Evolutionary conservation across 2,329 filamentous ascomycete genomes (phyloP), one percentile per base, ranked within the genome.

Genomic region (Fusarium praegraminearum): DNA sequence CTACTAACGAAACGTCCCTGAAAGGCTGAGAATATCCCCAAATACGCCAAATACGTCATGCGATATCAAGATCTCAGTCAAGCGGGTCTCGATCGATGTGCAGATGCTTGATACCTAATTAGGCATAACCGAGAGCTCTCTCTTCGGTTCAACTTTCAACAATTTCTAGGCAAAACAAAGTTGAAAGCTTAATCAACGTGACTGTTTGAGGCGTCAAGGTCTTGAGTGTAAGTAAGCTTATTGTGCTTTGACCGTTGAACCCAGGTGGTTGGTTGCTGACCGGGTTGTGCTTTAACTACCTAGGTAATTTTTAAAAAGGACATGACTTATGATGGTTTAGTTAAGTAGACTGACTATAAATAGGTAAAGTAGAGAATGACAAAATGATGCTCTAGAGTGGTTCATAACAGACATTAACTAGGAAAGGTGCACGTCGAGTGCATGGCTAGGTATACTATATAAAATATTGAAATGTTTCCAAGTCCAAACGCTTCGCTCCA

Each of bases 321-420:
- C 38, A 24, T 22, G 26, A 56, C 26, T 40, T n/a, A 44, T 22
- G 13, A 44, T 22, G 15, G 18, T 28, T n/a, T 44, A 57, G 13
- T 20, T 26, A 12, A 4, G n/a, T 26, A 16, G 5, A 24, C 24
- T 44, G 41, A 44, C 41, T 41, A 33, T 41, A 12, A 22, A 22
- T 57, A 50, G 32, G 44, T 56, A 40, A 38, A 28, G 5, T 62
- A 36, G 30, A 61, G 44, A 20, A 10, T 46, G 47, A 30, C 44
- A 51, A 36, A 41, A 41, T 43, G 35, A 71, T 57, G 49, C 36
- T 68, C 65, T 59, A 44, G 49, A 66, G 22, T 41, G 61, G 41
- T 33, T 74, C 70, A 60, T 74, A 40, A 65, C 50, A 59, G 60
- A 58, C 65, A 60, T 74, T 62, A 68, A 45, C 30, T 69, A 67